Conservation (phyloP, 176 grass and related monocot species). For the Alopecurus myosuroides region DNA sequence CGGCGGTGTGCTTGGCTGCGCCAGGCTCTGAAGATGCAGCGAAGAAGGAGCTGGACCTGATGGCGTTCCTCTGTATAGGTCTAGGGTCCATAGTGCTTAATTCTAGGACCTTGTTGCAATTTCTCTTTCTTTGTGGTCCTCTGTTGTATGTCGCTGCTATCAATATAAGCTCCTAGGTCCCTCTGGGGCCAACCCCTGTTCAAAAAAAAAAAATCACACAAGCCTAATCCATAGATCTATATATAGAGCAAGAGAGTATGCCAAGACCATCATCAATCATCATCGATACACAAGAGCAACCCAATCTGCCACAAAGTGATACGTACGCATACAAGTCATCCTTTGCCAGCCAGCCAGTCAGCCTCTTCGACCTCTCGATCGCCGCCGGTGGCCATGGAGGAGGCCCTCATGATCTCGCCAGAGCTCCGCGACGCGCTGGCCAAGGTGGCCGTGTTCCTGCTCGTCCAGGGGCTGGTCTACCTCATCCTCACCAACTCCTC, state of each 20-base stretch:
- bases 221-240: constrained; percentile 12
- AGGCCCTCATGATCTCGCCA: constrained; percentile 30
- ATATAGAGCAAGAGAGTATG: constrained; percentile 15
- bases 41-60: too few relatives aligned
- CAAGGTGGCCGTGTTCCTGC: constrained; percentile 59
- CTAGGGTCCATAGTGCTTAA: too few relatives aligned
- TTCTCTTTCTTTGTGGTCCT: too few relatives aligned
- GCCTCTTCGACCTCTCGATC: neutral
- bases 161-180: too few relatives aligned
- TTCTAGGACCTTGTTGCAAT: too few relatives aligned
- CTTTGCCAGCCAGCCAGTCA: neutral
- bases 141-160: too few relatives aligned
- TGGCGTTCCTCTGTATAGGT: too few relatives aligned
- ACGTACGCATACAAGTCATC: neutral
- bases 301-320: neutral
- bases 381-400: constrained; percentile 39
- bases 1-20: too few relatives aligned
- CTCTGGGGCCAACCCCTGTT: too few relatives aligned
- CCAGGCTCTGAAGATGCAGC: too few relatives aligned
- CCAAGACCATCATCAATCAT: neutral
- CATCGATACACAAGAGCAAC: neutral
- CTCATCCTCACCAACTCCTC: constrained; percentile 74
- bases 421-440: constrained; percentile 47
- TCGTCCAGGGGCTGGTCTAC: constrained; percentile 67
- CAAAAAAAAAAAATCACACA: too few relatives aligned